Percentiles rank a stretch among this genome's conserved stretches.
phyloP scores from a whole-genome alignment of 768 basidiomycete species.

The Serendipita sp. region DNA sequence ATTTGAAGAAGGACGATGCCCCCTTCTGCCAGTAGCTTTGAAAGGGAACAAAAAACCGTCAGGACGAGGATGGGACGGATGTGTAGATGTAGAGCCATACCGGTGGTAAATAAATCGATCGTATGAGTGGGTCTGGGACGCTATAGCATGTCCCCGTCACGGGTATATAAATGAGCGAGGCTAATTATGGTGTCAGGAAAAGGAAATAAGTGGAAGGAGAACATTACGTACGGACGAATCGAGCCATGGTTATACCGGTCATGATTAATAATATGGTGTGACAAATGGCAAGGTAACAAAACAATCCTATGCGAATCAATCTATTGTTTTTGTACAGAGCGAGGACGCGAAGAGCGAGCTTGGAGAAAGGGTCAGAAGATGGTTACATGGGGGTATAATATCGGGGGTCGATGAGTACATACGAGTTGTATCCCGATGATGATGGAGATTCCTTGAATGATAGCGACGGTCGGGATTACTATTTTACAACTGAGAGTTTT shows the following conservation, averaged over 20 bases:
- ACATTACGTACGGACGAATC: neutral
- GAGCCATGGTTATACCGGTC: neutral
- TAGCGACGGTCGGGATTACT: neutral
- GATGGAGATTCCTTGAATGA: constrained; percentile 1
- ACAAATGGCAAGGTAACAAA: neutral
- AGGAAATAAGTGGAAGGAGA: neutral
- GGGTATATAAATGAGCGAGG: neutral
- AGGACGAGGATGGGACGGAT: neutral
- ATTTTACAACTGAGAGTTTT: neutral
- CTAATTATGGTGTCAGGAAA: neutral
- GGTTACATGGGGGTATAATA: neutral
- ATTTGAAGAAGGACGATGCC: neutral
- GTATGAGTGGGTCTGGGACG: neutral
- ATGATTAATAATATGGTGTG: neutral
- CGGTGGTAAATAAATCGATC: neutral
- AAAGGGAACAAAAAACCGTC: neutral
- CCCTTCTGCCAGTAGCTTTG: neutral
- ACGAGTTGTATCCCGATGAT: constrained; percentile 2
- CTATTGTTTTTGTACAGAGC: neutral
- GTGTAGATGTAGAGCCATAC: neutral
- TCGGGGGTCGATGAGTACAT: neutral
- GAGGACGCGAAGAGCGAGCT: constrained; percentile 2
- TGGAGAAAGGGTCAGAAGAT: neutral
- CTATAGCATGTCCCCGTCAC: neutral
- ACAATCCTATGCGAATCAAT: neutral